These are phyloP conservation scores for Flaveria sonorensis DNA, from an alignment of 129 eudicot genomes.

Conservation along the genomic window DNA sequence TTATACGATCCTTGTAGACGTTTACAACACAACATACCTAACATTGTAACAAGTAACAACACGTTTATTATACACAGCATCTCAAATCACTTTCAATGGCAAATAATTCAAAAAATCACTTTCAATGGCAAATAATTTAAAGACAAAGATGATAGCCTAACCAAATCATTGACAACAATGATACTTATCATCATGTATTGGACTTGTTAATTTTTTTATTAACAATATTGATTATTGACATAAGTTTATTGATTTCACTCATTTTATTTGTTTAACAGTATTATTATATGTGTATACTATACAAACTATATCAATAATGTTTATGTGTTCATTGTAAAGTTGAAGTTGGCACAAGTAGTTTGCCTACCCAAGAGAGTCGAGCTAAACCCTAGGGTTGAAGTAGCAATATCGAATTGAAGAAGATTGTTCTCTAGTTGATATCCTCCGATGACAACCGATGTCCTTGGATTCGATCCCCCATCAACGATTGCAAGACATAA, in stretches of 20 bases:
- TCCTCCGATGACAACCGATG: constrained; percentile 70
- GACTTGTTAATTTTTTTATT: not conserved
- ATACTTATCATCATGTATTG: no score
- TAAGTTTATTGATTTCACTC: not conserved
- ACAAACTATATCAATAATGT: not conserved
- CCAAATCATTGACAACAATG: not conserved
- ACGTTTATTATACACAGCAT: not conserved
- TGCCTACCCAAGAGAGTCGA: constrained; percentile 44
- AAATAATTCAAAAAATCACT: not conserved
- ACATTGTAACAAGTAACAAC: no score
- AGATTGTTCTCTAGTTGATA: constrained; percentile 65
- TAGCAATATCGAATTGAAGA: constrained; percentile 67
- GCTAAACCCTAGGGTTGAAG: constrained; percentile 57
- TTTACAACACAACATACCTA: no score
- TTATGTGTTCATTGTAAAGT: constrained; percentile 41
- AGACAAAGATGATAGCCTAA: not conserved
- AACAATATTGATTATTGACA: not conserved
- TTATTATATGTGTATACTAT: not conserved
- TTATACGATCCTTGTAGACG: no score
- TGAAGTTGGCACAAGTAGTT: constrained; percentile 69
- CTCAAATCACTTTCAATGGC: not conserved
- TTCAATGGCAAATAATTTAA: not conserved
- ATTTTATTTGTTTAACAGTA: not conserved
- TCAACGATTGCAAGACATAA: constrained; percentile 56
- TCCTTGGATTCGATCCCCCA: constrained; percentile 49